Evolutionary conservation across 805 yeast genomes (phyloP), one percentile per base, ranked within the genome.

Genomic region (Metschnikowia bowlesiae): DNA sequence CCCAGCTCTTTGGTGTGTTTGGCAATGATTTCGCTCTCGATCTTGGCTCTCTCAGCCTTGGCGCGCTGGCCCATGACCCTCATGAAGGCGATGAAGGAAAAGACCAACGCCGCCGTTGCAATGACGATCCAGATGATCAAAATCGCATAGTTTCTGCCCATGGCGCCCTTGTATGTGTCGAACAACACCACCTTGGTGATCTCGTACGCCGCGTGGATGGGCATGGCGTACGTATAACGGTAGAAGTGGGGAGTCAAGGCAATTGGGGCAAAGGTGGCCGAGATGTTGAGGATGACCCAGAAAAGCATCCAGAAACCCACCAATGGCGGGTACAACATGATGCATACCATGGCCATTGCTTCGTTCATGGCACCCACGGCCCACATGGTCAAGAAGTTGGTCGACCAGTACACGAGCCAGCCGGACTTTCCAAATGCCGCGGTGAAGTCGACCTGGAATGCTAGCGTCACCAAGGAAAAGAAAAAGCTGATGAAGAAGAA

Each of bases 311-410:
- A 85, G 59, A 85, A 79, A 0, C 91, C 90, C 44, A 84, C 56
- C 47, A 76, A 57, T 30, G 89, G 89, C 0, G 94, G 92, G 46
- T 74, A 73, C 13, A 71, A 49, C 6, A 82, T 66, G 44, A 84
- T 68, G 7, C 78, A 62, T 6, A 85, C 32, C 64, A 82, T 62
- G 0, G 83, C 82, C 57, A 78, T 68, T 53, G 84, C 80, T 65
- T 87, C 94, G 61, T 83, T 85, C 31, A 85, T 83, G 40, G 85
- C 80, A 51, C 95, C 95, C 34, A 86, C 85, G 0, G 91, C 88
- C 54, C 82, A 69, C 88, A 87, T 83, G 6, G 88, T 78, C 45
- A 87, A 57, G 63, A 71, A 87, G 6, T 83, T 75, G 33, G 82
- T 57, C 80, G 84, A 76, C 95, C 95, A 88, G 54, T 78, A 79